These are phyloP conservation scores for Pseudozyma sp. DNA, from an alignment of 1,284 basidiomycete genomes.

Conservation along the genomic window DNA sequence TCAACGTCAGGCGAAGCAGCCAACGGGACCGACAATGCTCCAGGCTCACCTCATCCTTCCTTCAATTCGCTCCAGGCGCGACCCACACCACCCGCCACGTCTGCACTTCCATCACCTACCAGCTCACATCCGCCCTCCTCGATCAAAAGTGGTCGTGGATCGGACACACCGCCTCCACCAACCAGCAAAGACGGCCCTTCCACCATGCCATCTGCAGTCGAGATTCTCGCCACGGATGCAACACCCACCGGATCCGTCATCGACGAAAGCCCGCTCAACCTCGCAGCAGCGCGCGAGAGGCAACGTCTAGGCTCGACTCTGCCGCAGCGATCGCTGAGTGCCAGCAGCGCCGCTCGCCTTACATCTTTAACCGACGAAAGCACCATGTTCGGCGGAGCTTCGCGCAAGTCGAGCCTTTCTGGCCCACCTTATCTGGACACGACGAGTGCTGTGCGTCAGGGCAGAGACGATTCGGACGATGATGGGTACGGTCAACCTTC, in stretches of 20 bases:
- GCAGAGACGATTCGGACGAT: slow-evolving; percentile 42
- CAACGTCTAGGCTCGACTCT: slow-evolving; percentile 30
- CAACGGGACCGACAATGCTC: slow-evolving; percentile 12
- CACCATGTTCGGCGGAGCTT: slow-evolving; percentile 47
- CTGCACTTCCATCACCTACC: slow-evolving; percentile 43
- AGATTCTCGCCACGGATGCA: slow-evolving; percentile 20
- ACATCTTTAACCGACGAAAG: slow-evolving; percentile 47
- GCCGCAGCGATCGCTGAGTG: slow-evolving; percentile 43
- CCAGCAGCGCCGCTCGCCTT: slow-evolving; percentile 38
- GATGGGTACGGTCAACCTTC: slow-evolving; percentile 57
- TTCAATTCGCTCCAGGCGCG: slow-evolving; percentile 60
- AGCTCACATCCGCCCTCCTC: slow-evolving; percentile 47
- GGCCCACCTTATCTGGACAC: slow-evolving; percentile 19
- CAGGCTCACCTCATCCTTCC: slow-evolving; percentile 56
- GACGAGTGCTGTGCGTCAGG: slow-evolving; percentile 4
- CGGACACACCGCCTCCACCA: slow-evolving; percentile 20
- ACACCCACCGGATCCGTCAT: slow-evolving; percentile 39
- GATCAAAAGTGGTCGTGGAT: slow-evolving; percentile 31
- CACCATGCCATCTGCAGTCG: not conserved
- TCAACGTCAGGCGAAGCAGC: slow-evolving; percentile 11
- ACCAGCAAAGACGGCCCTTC: not conserved
- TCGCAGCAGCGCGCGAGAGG: slow-evolving; percentile 45
- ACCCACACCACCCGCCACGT: slow-evolving; percentile 59
- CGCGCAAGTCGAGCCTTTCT: slow-evolving; percentile 17
- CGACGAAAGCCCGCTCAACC: slow-evolving; percentile 43